Evolutionary conservation across 148 eudicot species (phyloP).

Genomic region (Pouteria glomerata): DNA sequence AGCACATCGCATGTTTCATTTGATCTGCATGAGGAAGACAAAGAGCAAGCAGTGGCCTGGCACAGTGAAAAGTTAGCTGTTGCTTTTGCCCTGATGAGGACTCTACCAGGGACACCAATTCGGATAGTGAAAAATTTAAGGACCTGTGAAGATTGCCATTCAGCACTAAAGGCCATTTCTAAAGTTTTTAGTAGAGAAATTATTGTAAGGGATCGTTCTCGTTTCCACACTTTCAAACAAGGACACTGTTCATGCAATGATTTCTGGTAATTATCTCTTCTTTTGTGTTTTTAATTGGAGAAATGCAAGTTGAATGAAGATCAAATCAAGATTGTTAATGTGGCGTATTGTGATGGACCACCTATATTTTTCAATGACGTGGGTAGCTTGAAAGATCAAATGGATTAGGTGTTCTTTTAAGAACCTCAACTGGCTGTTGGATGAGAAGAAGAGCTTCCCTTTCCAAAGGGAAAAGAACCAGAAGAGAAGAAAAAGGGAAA

Average conservation of each 20-base stretch:
- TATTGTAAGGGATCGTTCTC: slow-evolving; percentile 50
- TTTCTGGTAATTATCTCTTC: slow-evolving; percentile 30
- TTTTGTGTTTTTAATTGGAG: not conserved
- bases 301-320: slow-evolving; percentile 1
- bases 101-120: slow-evolving; percentile 27
- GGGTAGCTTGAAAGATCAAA: not conserved
- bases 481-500: not conserved
- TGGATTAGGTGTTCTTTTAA: not conserved
- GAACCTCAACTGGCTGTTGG: not conserved
- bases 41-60: slow-evolving; percentile 46
- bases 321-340: not conserved
- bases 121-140: slow-evolving; percentile 49
- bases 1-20: slow-evolving; percentile 39
- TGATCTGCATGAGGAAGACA: slow-evolving; percentile 53
- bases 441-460: not conserved
- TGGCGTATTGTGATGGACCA: slow-evolving; percentile 2
- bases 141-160: slow-evolving; percentile 52
- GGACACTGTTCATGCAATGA: slow-evolving; percentile 55
- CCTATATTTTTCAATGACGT: not conserved
- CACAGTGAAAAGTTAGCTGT: slow-evolving; percentile 55
- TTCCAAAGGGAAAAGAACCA: not conserved
- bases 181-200: slow-evolving; percentile 40
- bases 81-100: slow-evolving; percentile 38
- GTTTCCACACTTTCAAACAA: slow-evolving; percentile 39
- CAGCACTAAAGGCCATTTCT: slow-evolving; percentile 41